Evolutionary conservation across 1,284 basidiomycete genomes (phyloP), one percentile per base, ranked within the genome.

Genomic region (Boletus semigastroideus): DNA sequence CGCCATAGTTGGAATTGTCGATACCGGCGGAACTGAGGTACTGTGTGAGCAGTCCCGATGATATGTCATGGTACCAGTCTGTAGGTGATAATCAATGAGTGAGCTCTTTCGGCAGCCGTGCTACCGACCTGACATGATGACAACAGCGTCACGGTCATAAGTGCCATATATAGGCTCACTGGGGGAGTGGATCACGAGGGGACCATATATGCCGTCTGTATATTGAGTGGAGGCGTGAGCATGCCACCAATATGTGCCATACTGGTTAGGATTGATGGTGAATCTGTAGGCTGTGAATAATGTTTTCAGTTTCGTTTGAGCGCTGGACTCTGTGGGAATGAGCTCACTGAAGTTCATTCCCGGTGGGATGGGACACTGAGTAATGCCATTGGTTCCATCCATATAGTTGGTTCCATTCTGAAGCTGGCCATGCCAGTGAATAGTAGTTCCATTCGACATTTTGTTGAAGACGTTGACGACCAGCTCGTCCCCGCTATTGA

Each of bases 1-100:
- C 65, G 4, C 28, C 56, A 22, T 67, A 66, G 47, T 71, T 68
- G 17, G 60, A 61, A 5, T 53, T 60, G 12, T 68, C 68, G n/a
- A 61, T 57, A 2, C 65, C 65, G 14, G 55, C 54, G 12, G 11
- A 20, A 36, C 67, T 58, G 43, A 70, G 64, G 43, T 63, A 67
- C 36, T 67, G 68, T 13, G 40, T 30, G 42, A 71, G 66, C 22
- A 71, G 42, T 42, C 67, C 68, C 10, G 56, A 52, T 4, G 65
- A 67, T 52, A 69, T 54, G n/a, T 56, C 55, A 33, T 68, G 55
- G 43, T 67, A 67, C 68, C 68, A 67, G 49, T 70, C 65, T 71
- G 42, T 7, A 33, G 13, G 44, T 7, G 16, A 27, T 14, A 25
- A 42, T 34, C 28, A 1, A 22, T 51, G 10, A 44, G 46, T 30